Evolutionary conservation across 2,329 filamentous ascomycete species (phyloP), one percentile per base, ranked within the genome.

Genomic region (Fusarium phyllophilum): DNA sequence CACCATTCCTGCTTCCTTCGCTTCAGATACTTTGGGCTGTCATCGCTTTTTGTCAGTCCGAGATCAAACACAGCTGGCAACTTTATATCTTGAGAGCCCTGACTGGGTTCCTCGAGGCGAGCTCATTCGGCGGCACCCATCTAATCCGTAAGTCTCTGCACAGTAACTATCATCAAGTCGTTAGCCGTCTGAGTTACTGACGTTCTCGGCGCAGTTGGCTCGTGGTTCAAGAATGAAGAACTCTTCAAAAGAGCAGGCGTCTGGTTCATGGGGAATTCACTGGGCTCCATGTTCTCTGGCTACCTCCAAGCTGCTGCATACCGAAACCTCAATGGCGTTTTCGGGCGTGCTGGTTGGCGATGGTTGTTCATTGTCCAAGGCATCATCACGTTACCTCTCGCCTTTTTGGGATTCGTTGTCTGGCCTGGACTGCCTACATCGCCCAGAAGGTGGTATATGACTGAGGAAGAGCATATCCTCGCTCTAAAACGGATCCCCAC

Each of bases 261-360:
- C 0, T 66, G 63, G 60, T 66, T 66, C 29, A 66, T 66, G 63
- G 63, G 63, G 1, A 66, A 66, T 3, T 65, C 63, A 0, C 20
- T 66, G 0, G 63, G 63, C 0, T 66, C 63, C 2, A 66, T 66
- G 63, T 66, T 66, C 29, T 66, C 63, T 1, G 63, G 63, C 0
- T 66, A 65, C 1, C 63, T 66, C 5, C 60, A 66, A 3, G 63
- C 63, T 6, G 63, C 63, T 0, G 63, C 63, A 18, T 65, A 66
- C 20, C 31, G 24, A 8, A 66, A 66, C 0, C 63, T 66, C 3
- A 52, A 57, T 1, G 63, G 63, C 9, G 60, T 66, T 0, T 57
- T 65, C 11, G 63, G 63, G 3, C 63, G 63, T 22, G 63, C 60
- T 17, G 63, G 60, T 0, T 66, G 63, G 63, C 11, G 63, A 22